Conservation (phyloP, 192 early-diverging fungal genomes). For the Rhizoclosmatium sp. region DNA sequence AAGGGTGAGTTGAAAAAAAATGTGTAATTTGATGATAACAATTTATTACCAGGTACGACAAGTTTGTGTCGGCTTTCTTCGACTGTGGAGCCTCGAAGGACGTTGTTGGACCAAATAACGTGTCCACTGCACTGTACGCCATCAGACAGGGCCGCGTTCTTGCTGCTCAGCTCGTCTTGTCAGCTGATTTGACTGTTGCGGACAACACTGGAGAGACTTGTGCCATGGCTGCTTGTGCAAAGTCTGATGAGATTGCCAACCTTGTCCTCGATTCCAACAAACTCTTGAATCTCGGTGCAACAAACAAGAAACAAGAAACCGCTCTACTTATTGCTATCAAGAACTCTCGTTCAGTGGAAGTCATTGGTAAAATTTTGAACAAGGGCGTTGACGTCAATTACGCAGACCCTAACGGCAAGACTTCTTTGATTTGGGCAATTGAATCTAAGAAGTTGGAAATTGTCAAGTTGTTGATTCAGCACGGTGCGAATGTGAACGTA, state of each 20-base stretch:
- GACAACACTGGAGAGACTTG: slow-evolving; percentile 4
- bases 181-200: slow-evolving; percentile 13
- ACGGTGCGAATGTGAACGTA: slow-evolving; percentile 40
- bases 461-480: slow-evolving; percentile 20
- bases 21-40: background rate
- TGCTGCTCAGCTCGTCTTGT: slow-evolving; percentile 5
- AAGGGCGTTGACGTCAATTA: slow-evolving; percentile 38
- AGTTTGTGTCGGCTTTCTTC: slow-evolving; percentile 15
- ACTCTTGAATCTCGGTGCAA: slow-evolving; percentile 26
- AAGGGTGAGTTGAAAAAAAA: slow-evolving; percentile 18
- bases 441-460: slow-evolving; percentile 1
- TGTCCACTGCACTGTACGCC: slow-evolving; percentile 14
- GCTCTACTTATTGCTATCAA: slow-evolving; percentile 43
- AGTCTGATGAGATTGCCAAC: slow-evolving; percentile 16
- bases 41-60: slow-evolving; percentile 12
- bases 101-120: slow-evolving; percentile 14
- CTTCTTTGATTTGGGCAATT: slow-evolving; percentile 35
- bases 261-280: slow-evolving; percentile 6
- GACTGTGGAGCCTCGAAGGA: slow-evolving; percentile 12
- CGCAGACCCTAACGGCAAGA: slow-evolving; percentile 11
- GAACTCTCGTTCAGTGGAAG: background rate
- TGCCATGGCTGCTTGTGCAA: slow-evolving; percentile 13
- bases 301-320: slow-evolving; percentile 31
- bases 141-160: slow-evolving; percentile 4
- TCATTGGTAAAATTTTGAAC: slow-evolving; percentile 33